Evolutionary conservation across 2,329 filamentous ascomycete genomes (phyloP).

Genomic region (Fusarium marasasianum): DNA sequence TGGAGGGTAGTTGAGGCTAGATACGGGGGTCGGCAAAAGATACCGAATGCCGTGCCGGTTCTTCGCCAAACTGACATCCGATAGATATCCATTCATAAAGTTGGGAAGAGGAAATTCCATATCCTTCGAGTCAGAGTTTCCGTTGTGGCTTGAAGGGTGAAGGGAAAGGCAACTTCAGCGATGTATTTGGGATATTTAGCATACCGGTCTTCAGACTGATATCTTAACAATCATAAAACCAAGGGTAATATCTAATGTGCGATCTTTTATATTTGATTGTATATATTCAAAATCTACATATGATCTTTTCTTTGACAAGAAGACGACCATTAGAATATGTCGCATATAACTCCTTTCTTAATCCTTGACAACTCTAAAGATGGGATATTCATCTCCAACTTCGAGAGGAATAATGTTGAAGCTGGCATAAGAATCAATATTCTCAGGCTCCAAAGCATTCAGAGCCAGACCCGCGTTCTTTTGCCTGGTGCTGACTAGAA

Average conservation of each 20-base stretch:
- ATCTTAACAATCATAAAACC: neutral
- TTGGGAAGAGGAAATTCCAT: neutral
- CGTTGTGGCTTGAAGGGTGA: neutral
- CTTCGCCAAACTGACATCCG: neutral
- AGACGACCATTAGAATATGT: neutral
- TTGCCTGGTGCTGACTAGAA: constrained; percentile 46
- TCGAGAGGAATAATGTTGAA: constrained; percentile 44
- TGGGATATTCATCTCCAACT: constrained; percentile 45
- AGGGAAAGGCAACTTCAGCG: accelerated
- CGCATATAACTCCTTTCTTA: neutral
- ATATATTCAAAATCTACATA: accelerated
- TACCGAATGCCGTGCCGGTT: neutral
- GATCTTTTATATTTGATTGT: neutral
- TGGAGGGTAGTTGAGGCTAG: constrained; percentile 2
- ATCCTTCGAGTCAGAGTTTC: accelerated
- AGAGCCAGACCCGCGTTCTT: constrained; percentile 46
- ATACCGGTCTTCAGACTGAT: neutral
- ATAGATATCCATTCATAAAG: accelerated
- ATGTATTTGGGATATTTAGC: neutral
- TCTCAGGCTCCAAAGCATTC: constrained; percentile 46
- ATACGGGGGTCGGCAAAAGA: neutral
- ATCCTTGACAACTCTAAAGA: constrained; percentile 36
- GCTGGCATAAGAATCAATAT: constrained; percentile 46
- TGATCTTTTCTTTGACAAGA: accelerated
- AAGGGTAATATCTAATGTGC: accelerated